Evolutionary conservation across 2,329 filamentous ascomycete species (phyloP), one percentile per base, ranked within the genome.

Genomic region (Aureobasidium sp.): DNA sequence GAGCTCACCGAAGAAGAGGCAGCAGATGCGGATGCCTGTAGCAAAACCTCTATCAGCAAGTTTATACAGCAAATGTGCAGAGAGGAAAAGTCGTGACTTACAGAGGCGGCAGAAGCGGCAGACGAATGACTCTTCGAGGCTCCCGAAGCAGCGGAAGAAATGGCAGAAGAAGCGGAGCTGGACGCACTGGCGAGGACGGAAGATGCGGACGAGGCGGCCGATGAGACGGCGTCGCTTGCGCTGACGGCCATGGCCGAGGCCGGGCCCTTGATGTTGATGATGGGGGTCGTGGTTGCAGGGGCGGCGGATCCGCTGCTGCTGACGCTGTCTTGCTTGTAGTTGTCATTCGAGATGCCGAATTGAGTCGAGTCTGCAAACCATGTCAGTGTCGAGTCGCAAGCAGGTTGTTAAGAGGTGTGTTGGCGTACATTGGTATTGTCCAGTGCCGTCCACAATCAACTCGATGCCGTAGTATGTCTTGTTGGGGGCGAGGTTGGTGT

Each of bases 391-490:
- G 5, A 3, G 5, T 17, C 17, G n/a, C 16, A 10, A 14, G n/a
- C n/a, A n/a, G 22, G 12, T 14, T 14, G 8, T 21, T 21, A 12
- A 12, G 34, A 8, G 7, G 12, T 4, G 4, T 44, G 2, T 44
- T n/a, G n/a, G 21, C 50, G 6, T 44, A 53, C 50, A 81, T 65
- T 84, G 80, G 74, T 79, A 84, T 63, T 77, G 68, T 64, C 80
- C 78, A 57, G 72, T 79, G 45, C 71, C 70, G 62, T 82, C 78
- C 59, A 78, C 79, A 60, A 84, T 78, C 61, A 85, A 68, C 65
- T 82, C 73, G 63, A 84, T 71, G 57, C 80, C 81, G 69, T 83
- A 84, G 68, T 73, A 75, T 60, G 71, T 74, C 57, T 77, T 74
- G 58, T 77, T 74, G 19, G 65, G 62, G 34, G 55, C 63, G 56